Percentiles rank a stretch among this genome's conserved stretches.
Evolutionary conservation across 176 grass and related monocot genomes (phyloP).

Genomic region (Metroxylon sagu): DNA sequence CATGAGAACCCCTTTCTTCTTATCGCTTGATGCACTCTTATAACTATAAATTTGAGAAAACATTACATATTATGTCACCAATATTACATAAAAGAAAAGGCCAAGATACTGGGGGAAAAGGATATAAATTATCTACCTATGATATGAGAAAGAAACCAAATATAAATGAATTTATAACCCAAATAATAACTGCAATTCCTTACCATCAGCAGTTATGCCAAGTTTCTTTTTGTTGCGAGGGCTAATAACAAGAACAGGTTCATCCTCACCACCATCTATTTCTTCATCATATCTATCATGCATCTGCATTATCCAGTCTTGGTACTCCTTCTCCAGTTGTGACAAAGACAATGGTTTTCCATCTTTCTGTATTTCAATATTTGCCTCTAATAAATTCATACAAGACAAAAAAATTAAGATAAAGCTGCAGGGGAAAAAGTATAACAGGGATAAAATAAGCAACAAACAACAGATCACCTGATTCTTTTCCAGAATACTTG

Average conservation of each 20-base stretch:
- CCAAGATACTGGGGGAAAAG: too few relatives aligned
- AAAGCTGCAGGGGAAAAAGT: constrained; percentile 3
- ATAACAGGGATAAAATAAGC: neutral
- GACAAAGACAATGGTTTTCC: constrained; percentile 20
- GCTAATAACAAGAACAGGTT: constrained; percentile 29
- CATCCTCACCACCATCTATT: constrained; percentile 31
- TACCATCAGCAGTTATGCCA: constrained; percentile 40
- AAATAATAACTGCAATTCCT: neutral
- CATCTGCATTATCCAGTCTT: constrained; percentile 38
- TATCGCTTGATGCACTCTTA: constrained; percentile 37
- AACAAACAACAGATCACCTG: constrained; percentile 18
- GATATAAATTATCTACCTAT: too few relatives aligned
- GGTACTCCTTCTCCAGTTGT: constrained; percentile 32
- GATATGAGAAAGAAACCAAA: too few relatives aligned
- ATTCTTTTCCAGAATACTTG: constrained; percentile 13
- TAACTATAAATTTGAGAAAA: constrained; percentile 5
- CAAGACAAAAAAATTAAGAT: constrained; percentile 6
- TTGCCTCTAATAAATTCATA: constrained; percentile 16
- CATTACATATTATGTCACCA: too few relatives aligned
- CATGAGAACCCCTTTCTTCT: constrained; percentile 33
- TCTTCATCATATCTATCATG: constrained; percentile 45
- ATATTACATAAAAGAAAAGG: too few relatives aligned
- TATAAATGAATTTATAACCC: too few relatives aligned
- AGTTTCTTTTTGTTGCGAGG: constrained; percentile 34
- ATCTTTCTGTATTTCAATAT: constrained; percentile 18